A percentile compares a stretch with the other conserved stretches of the same genome.
phyloP scores from a whole-genome alignment of 345 rosid genomes.

The Capsella bursapastoris region DNA sequence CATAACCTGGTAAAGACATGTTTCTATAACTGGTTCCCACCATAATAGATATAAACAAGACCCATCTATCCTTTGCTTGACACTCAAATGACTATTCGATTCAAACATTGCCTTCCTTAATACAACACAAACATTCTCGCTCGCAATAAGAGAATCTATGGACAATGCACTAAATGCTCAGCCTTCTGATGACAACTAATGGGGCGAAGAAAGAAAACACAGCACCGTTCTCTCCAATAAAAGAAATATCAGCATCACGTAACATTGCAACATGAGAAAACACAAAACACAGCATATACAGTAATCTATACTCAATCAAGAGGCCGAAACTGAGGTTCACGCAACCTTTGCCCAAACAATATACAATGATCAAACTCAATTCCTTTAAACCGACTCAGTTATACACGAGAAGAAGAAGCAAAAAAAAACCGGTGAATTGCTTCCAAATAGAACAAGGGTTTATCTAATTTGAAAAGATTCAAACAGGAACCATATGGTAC shows the following conservation, averaged over 20 bases:
- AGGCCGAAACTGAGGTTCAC: constrained; percentile 4
- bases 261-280: constrained; percentile 16
- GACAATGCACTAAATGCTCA: constrained; percentile 19
- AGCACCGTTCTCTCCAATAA: not conserved
- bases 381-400: constrained; percentile 19
- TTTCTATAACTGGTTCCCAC: constrained; percentile 6
- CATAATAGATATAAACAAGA: not conserved
- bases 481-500: constrained; percentile 14
- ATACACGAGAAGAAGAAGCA: not conserved
- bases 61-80: not conserved
- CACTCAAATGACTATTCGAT: constrained; percentile 13
- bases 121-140: constrained; percentile 14
- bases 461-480: constrained; percentile 16
- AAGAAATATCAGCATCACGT: not conserved
- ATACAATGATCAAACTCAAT: constrained; percentile 26
- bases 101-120: not conserved
- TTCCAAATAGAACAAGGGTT: not conserved
- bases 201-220: not conserved
- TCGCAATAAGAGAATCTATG: constrained; percentile 4
- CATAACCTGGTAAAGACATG: constrained; percentile 4
- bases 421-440: not conserved
- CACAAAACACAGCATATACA: constrained; percentile 14
- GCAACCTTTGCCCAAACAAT: constrained; percentile 7
- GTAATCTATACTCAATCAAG: constrained; percentile 21
- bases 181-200: not conserved